Evolutionary conservation across 768 basidiomycete species (phyloP).

Genomic region (Gymnopilus dilepis): DNA sequence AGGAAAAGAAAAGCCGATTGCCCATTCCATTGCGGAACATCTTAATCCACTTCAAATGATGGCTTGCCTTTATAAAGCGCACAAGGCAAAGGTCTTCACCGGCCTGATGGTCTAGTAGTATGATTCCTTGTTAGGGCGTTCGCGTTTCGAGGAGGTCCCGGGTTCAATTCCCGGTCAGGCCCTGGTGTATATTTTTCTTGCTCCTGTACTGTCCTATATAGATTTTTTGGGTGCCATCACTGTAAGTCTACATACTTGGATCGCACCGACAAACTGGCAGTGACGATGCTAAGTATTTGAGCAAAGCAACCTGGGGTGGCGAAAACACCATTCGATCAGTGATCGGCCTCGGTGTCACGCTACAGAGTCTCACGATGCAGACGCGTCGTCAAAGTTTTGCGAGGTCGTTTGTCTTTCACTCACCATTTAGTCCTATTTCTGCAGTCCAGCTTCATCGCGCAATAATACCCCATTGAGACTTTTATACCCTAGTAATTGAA

Average conservation of each 20-base stretch:
- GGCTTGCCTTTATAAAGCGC: not conserved
- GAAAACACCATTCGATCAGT: no score
- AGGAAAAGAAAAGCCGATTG: slow-evolving; percentile 45
- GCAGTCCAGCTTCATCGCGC: not conserved
- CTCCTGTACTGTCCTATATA: not conserved
- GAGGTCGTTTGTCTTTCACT: not conserved
- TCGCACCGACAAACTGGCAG: no score
- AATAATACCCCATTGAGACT: not conserved
- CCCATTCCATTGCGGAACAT: slow-evolving; percentile 52
- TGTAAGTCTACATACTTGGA: no score
- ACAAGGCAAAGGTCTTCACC: slow-evolving; percentile 3
- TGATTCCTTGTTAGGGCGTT: slow-evolving; percentile 48
- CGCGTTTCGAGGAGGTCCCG: slow-evolving; percentile 75
- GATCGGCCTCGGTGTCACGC: not conserved
- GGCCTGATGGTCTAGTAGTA: slow-evolving; percentile 50
- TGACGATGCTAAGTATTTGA: no score
- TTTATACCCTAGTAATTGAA: slow-evolving; percentile 10
- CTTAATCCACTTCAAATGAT: slow-evolving; percentile 50
- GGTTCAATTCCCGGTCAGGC: slow-evolving; percentile 87
- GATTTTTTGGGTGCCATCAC: no score
- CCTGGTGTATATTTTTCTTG: slow-evolving; percentile 32
- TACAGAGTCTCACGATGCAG: not conserved
- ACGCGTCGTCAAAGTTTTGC: not conserved
- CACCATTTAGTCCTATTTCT: no score
- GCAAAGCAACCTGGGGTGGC: no score